A percentile compares a stretch with the other conserved stretches of the same genome.
Evolutionary conservation across 371 early-diverging fungal species (phyloP).

Genomic region (Mortierella sp.): DNA sequence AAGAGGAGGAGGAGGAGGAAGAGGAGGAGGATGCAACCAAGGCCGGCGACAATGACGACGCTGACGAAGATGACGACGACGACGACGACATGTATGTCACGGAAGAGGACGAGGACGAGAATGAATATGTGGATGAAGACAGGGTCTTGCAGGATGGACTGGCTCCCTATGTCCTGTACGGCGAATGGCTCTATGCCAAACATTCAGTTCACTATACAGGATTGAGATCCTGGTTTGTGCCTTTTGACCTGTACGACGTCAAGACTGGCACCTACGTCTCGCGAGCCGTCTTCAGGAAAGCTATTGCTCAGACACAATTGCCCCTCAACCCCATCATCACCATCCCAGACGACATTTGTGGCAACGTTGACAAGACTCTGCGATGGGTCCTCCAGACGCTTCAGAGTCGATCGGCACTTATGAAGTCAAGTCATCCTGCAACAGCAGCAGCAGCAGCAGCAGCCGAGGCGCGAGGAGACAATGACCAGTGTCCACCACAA

Average conservation of each 20-base stretch:
- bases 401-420: conserved; percentile 32
- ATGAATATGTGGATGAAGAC: conserved; percentile 50
- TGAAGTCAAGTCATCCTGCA: no score
- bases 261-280: conserved; percentile 52
- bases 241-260: conserved; percentile 60
- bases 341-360: conserved; percentile 27
- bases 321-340: conserved; percentile 20
- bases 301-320: conserved; percentile 33
- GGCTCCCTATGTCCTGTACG: conserved; percentile 60
- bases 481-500: not conserved
- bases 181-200: conserved; percentile 65
- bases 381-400: conserved; percentile 31
- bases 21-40: not conserved
- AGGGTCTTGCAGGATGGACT: conserved; percentile 47
- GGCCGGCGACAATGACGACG: conserved; percentile 20
- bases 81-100: no score
- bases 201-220: conserved; percentile 61
- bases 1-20: conserved; percentile 3
- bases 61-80: conserved; percentile 22
- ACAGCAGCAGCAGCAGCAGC: no score
- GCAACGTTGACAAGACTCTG: conserved; percentile 33
- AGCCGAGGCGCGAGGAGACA: no score
- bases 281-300: conserved; percentile 28
- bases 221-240: conserved; percentile 60
- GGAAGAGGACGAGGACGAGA: conserved; percentile 32